Conservation (phyloP, 73 alveolate species). For the Paraurostyla sp. region DNA sequence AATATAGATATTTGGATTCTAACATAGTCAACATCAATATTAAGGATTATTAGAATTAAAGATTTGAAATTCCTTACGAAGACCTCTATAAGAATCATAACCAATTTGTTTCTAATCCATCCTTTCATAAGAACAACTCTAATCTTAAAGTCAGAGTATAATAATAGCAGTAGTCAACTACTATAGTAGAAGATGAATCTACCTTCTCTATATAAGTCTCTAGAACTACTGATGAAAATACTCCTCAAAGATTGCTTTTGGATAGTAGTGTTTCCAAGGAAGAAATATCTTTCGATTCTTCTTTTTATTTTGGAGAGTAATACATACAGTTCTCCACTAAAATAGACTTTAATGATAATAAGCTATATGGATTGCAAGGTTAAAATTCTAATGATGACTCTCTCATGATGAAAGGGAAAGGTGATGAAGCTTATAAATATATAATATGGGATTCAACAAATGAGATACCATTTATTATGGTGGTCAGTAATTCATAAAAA, state of each 20-base stretch:
- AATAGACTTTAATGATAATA: not conserved
- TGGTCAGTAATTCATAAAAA: not conserved
- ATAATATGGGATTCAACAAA: not conserved
- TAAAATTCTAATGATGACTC: not conserved
- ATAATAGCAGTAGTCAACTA: not conserved
- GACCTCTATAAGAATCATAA: not conserved
- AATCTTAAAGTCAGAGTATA: not conserved
- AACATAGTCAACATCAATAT: not conserved
- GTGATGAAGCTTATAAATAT: not conserved
- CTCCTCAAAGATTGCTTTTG: not conserved
- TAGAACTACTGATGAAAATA: not conserved
- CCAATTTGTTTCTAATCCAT: not conserved
- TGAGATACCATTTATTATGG: not conserved
- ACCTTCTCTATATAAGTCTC: not conserved
- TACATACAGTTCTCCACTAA: conserved; percentile 12
- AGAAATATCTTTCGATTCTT: not conserved
- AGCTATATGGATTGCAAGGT: not conserved
- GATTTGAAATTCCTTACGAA: not conserved
- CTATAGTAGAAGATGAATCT: not conserved
- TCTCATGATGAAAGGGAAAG: not conserved
- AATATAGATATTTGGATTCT: not conserved
- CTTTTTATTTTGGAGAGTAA: conserved; percentile 5
- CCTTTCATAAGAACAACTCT: not conserved
- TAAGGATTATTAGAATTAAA: not conserved
- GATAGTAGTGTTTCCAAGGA: not conserved